Evolutionary conservation across 768 basidiomycete genomes (phyloP).

Genomic region (Dioszegia hungarica): DNA sequence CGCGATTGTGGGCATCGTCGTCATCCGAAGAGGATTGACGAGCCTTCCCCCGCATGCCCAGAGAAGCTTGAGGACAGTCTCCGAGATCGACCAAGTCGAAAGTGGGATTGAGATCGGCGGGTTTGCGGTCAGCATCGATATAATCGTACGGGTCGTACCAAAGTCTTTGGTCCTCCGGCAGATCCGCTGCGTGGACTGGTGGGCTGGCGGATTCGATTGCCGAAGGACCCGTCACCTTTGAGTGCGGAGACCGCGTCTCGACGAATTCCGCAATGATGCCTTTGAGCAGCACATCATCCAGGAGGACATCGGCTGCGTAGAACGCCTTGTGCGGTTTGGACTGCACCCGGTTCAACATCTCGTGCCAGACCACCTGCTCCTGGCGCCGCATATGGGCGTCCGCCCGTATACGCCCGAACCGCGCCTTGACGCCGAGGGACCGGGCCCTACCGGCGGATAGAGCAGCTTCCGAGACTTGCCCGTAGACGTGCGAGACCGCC

Average conservation of each 20-base stretch:
- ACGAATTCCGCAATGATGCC: slow-evolving; percentile 71
- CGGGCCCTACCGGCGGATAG: slow-evolving; percentile 75
- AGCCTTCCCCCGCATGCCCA: slow-evolving; percentile 55
- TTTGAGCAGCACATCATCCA: slow-evolving; percentile 71
- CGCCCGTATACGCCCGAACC: slow-evolving; percentile 72
- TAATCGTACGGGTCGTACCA: slow-evolving; percentile 84
- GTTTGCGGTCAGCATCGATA: slow-evolving; percentile 67
- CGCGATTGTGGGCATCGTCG: neutral
- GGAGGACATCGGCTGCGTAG: slow-evolving; percentile 76
- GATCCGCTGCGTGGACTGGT: slow-evolving; percentile 27
- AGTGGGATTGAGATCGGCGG: slow-evolving; percentile 55
- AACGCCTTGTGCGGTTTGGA: slow-evolving; percentile 72
- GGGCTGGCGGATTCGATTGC: neutral
- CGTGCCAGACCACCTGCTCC: slow-evolving; percentile 63
- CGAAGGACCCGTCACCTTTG: slow-evolving; percentile 23
- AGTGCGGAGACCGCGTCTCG: slow-evolving; percentile 51
- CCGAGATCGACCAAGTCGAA: slow-evolving; percentile 68
- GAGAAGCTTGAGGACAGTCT: slow-evolving; percentile 76
- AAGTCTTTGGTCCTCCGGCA: slow-evolving; percentile 20
- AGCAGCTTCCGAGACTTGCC: slow-evolving; percentile 71
- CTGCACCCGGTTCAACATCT: slow-evolving; percentile 57
- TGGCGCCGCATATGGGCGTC: slow-evolving; percentile 91
- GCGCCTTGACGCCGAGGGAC: slow-evolving; percentile 79
- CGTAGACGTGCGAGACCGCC: slow-evolving; percentile 80
- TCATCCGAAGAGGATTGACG: slow-evolving; percentile 11